Base-by-base conservation (phyloP, 495 filamentous ascomycete genomes). In the Amphirosellinia nigrospora region DNA sequence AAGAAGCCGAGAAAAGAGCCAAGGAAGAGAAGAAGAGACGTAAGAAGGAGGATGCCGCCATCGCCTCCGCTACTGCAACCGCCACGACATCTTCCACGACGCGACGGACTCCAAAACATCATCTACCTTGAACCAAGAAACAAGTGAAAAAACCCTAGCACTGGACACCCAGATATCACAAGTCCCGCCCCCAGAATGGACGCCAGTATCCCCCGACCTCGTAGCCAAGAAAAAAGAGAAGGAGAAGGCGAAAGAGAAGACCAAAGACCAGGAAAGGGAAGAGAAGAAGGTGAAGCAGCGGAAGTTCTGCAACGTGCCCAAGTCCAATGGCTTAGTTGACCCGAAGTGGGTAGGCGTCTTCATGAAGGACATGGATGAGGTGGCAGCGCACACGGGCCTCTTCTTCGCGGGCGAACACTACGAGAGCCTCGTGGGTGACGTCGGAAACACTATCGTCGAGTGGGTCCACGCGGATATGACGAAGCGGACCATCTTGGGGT, bases 281-380 rank as follows among this genome's bases (percentile, higher is more conserved):
- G 73, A 72, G 52, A 85, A 86, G 71, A 84, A 79, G 48, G 80
- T 79, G 62, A 86, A 86, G 71, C 84, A 89, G 67, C 88, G 88
- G 58, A 94, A 90, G 67, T 97, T 97, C 79, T 96, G 94, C 78
- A 87, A 91, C 70, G 77, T 94, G 0, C 93, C 94, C 9, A 85
- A 86, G 66, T 64, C 60, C 21, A 82, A 87, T 11, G 66, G 77
- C 61, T 74, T 80, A 6, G 76, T 80, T 9, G 92, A 97, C 75
- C 76, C 87, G 38, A 86, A 87, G 56, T 97, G 94, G 94, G 79
- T 91, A 4, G 84, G 89, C 41, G 84, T 97, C 0, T 89, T 87
- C 74, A 95, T 97, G 91, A 86, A 89, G 38, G 89, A 89, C 43
- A 90, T 95, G 58, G 93, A 97, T 74, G 92, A 97, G 74, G 92